Percentiles rank a stretch among this genome's conserved stretches.
phyloP scores from a whole-genome alignment of 805 yeast species.

The Wickerhamiella azyma region DNA sequence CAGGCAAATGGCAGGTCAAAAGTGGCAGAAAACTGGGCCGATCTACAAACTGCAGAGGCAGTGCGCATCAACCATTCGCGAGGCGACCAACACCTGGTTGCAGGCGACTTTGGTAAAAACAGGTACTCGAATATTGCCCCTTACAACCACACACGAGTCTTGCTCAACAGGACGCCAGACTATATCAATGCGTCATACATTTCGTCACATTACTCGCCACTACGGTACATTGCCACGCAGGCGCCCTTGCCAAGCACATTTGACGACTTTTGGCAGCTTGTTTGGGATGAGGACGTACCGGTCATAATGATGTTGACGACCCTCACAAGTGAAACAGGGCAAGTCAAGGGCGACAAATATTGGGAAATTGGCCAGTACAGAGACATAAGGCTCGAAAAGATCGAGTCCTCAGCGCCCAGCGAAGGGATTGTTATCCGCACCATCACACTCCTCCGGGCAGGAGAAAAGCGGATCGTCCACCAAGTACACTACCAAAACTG shows the following conservation, averaged over 20 bases:
- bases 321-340: conserved; percentile 56
- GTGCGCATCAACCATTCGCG: conserved; percentile 43
- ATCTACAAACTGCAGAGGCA: conserved; percentile 57
- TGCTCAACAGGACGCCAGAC: conserved; percentile 34
- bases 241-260: conserved; percentile 76
- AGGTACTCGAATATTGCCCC: conserved; percentile 83
- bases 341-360: conserved; percentile 72
- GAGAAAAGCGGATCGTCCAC: conserved; percentile 33
- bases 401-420: conserved; percentile 15
- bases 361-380: conserved; percentile 54
- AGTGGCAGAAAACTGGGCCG: conserved; percentile 42
- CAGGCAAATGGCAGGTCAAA: conserved; percentile 28
- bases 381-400: conserved; percentile 19
- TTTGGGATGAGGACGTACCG: conserved; percentile 51
- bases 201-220: conserved; percentile 25
- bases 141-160: conserved; percentile 73
- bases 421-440: conserved; percentile 29
- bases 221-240: conserved; percentile 75
- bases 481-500: conserved; percentile 71
- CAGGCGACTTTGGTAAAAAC: conserved; percentile 76
- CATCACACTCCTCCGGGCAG: conserved; percentile 21
- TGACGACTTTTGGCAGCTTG: conserved; percentile 73
- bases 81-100: conserved; percentile 23
- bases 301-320: conserved; percentile 67
- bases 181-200: conserved; percentile 82